phyloP scores from a whole-genome alignment of 2,329 filamentous ascomycete genomes.

The Periconia digitata region DNA sequence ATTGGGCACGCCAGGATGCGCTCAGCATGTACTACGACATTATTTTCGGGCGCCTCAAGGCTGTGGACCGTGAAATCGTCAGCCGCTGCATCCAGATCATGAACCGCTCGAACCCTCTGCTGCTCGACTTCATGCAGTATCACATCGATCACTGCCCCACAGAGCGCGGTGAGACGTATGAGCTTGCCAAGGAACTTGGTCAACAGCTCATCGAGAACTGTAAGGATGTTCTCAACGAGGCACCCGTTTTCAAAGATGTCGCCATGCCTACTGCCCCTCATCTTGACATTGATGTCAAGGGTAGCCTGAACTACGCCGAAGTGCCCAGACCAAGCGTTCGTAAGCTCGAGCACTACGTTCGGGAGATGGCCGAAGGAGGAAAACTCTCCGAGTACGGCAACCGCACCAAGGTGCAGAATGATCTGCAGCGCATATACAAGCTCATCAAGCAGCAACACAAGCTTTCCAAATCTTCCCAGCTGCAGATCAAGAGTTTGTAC shows the following conservation, averaged over 20 bases:
- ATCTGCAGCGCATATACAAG: conserved; percentile 93
- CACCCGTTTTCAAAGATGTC: conserved; percentile 96
- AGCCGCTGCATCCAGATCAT: conserved; percentile 98
- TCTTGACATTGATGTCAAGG: conserved; percentile 87
- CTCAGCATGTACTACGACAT: conserved; percentile 99
- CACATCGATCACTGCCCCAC: conserved; percentile 99
- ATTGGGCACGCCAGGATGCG: conserved; percentile 97
- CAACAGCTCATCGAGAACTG: conserved; percentile 96
- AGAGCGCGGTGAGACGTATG: conserved; percentile 94
- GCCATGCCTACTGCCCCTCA: conserved; percentile 86
- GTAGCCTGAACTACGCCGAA: conserved; percentile 91
- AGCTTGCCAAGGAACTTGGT: conserved; percentile 93
- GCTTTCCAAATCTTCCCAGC: conserved; percentile 90
- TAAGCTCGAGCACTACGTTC: conserved; percentile 97
- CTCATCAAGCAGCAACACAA: conserved; percentile 98
- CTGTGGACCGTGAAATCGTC: conserved; percentile 95
- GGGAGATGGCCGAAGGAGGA: conserved; percentile 96
- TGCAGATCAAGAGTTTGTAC: conserved; percentile 95
- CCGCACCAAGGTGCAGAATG: conserved; percentile 95
- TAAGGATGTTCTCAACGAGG: conserved; percentile 79
- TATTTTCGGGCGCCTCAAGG: conserved; percentile 91
- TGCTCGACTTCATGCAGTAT: conserved; percentile 99
- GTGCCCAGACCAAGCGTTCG: conserved; percentile 83
- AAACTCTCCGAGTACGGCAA: conserved; percentile 99
- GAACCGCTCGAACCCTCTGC: conserved; percentile 95